Base-by-base conservation (phyloP, 257 asterid genomes). In the Catharanthus roseus region DNA sequence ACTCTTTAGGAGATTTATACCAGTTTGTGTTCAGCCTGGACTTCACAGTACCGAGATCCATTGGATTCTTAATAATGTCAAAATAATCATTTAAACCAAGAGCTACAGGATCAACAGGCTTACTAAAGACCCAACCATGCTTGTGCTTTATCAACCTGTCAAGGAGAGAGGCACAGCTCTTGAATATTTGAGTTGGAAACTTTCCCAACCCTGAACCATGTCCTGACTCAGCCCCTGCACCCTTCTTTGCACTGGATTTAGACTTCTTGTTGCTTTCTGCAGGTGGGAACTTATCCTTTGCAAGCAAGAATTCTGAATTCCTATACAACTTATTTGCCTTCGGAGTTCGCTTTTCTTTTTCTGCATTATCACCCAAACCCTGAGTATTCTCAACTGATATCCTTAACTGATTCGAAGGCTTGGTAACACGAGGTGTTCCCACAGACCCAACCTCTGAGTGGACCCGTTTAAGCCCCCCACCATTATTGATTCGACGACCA, bases 131-230 rank as follows among this genome's bases (percentile, higher is more conserved):
- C 98, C 98, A 92, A 36, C 84, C 95, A 73, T 85, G 96, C 82
- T 92, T 92, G 83, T 92, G 98, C 89, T 89, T 92, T 90, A 88
- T 86, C 85, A 92, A 77, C 74, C 87, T 84, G 82, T 92, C 96
- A 54, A 92, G 81, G 73, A 89, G 76, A 12, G 74, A 67, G 33
- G 65, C 78, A 73, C 98, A 89, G 61, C 73, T 89, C 83, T 89
- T 92, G 50, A 84, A 42, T 15, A 85, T 77, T 66, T 84, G 87
- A 73, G 64, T 86, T 5, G 97, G 80, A 69, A 87, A 83, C 74
- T 74, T 89, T 54, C 57, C 80, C 41, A 45, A 65, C 1, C 56
- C 80, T 33, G 71, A 70, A 36, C 58, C 65, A 64, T 75, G 75
- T 44, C 75, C 85, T 23, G 62, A 53, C 55, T 83, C 96, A 72